Conservation (phyloP, 1,284 basidiomycete genomes). For the Flammula alnicola region DNA sequence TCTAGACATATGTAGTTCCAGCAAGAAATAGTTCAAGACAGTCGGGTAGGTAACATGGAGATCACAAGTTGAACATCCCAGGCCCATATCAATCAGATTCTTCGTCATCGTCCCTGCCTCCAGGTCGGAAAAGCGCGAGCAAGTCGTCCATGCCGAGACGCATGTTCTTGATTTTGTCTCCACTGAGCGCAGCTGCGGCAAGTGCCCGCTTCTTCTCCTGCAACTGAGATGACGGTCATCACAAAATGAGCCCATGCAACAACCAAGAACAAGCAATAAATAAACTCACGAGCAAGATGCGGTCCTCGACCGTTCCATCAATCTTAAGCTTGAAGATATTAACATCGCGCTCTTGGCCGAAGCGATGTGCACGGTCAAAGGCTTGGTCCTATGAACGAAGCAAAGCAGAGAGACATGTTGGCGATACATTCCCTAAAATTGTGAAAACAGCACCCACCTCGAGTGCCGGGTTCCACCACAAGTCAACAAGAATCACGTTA, state of each 20-base stretch:
- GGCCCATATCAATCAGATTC: constrained; percentile 34
- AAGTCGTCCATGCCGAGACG: constrained; percentile 86
- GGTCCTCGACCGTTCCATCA: constrained; percentile 87
- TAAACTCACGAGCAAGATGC: constrained; percentile 69
- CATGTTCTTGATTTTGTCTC: constrained; percentile 86
- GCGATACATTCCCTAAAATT: too few relatives aligned
- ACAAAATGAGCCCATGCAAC: constrained; percentile 11
- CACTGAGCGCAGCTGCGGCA: constrained; percentile 84
- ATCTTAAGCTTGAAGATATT: constrained; percentile 95
- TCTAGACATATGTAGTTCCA: too few relatives aligned
- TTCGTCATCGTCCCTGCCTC: constrained; percentile 61
- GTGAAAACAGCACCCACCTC: constrained; percentile 53
- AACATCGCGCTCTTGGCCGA: constrained; percentile 87
- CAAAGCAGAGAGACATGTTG: background rate
- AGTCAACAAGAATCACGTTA: constrained; percentile 89
- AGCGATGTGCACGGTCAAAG: constrained; percentile 90
- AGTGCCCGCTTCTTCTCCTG: constrained; percentile 90
- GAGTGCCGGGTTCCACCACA: constrained; percentile 96
- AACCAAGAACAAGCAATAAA: constrained; percentile 1
- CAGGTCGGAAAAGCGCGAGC: constrained; percentile 74
- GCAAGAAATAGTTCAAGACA: constrained; percentile 8
- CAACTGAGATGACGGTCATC: constrained; percentile 42
- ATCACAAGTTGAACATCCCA: background rate
- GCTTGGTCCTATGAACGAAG: constrained; percentile 72
- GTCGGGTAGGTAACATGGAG: constrained; percentile 6